Base-by-base conservation (phyloP, 2,329 filamentous ascomycete genomes). In the Diaporthe capsici region DNA sequence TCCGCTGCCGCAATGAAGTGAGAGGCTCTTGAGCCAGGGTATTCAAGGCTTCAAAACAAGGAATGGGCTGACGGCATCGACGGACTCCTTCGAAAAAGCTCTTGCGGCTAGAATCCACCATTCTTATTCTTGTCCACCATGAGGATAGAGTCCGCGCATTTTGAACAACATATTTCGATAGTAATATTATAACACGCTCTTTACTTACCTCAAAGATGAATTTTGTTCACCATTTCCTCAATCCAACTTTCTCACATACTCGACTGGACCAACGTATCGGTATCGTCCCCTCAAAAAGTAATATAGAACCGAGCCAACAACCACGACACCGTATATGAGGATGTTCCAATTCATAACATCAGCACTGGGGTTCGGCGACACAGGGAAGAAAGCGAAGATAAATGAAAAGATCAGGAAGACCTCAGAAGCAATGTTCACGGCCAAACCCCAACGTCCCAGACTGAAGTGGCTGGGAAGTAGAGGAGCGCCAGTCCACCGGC, bases 401-500 rank as follows among this genome's bases (percentile, higher is more conserved):
- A 76, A 78, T 0, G 57, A 31, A 20, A 76, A 70, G 17, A 71
- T 28, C 49, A 77, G 15, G 12, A 78, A 78, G 17, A 49, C 60
- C 22, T 70, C 55, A 31, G 75, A 76, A 25, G 75, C 57, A 8
- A 78, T 25, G 25, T 77, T 78, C 17, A 78, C 13, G 0, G 58
- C 3, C 34, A 78, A 44, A 4, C 77, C 77, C 42, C 49, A 68
- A n/a, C 49, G 51, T 7, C 77, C 74, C 13, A 78, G 57, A n/a
- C 49, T 61, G 57, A 77, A 78, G 22, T 63, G 60, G 20, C 58
- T 39, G 1, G 76, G 74, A 20, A 76, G 70, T 2, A 78, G 70
- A 31, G 72, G 67, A n/a, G 71, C 81, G 25, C 81, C 81, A 7
- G 79, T 79, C 47, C 87, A 79, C 25, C 86, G 84, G 31, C 85